Evolutionary conservation across 164 flowering plant genomes (phyloP).

Genomic region (Litsea cubeba): DNA sequence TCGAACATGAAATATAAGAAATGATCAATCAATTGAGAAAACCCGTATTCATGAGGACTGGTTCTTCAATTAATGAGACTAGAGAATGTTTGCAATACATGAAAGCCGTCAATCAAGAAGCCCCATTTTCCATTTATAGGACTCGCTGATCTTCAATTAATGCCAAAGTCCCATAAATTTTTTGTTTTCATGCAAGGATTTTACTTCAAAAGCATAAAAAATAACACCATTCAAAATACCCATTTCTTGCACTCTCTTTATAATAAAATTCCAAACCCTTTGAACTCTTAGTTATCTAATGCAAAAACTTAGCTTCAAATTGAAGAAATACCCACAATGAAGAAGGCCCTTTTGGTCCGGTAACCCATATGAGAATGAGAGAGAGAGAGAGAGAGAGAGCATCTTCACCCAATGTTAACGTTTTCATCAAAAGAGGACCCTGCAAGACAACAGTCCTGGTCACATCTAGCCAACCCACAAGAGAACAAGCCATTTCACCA

Average conservation of each 20-base stretch:
- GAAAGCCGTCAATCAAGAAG: conserved; percentile 14
- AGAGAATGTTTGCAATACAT: conserved; percentile 4
- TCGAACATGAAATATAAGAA: neutral
- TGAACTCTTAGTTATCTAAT: conserved; percentile 7
- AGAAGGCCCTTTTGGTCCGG: neutral
- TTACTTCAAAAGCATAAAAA: conserved; percentile 17
- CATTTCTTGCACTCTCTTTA: conserved; percentile 1
- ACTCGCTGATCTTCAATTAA: conserved; percentile 16
- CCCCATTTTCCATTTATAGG: conserved; percentile 15
- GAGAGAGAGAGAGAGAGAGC: conserved; percentile 20
- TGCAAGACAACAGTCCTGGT: conserved; percentile 23
- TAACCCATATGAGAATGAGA: conserved; percentile 1
- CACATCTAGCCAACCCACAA: conserved; percentile 47
- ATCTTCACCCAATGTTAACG: conserved; percentile 5
- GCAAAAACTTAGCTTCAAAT: conserved; percentile 6
- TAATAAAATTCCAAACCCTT: no score
- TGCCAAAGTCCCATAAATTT: conserved; percentile 5
- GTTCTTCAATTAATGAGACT: conserved; percentile 7
- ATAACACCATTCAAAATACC: conserved; percentile 10
- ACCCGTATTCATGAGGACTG: conserved; percentile 11
- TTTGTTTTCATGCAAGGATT: conserved; percentile 9
- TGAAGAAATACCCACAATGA: neutral
- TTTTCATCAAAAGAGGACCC: conserved; percentile 30
- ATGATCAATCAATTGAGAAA: conserved; percentile 3
- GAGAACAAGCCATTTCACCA: conserved; percentile 40